Conservation (phyloP, 2,329 filamentous ascomycete genomes). For the Davidsoniella eucalypti region DNA sequence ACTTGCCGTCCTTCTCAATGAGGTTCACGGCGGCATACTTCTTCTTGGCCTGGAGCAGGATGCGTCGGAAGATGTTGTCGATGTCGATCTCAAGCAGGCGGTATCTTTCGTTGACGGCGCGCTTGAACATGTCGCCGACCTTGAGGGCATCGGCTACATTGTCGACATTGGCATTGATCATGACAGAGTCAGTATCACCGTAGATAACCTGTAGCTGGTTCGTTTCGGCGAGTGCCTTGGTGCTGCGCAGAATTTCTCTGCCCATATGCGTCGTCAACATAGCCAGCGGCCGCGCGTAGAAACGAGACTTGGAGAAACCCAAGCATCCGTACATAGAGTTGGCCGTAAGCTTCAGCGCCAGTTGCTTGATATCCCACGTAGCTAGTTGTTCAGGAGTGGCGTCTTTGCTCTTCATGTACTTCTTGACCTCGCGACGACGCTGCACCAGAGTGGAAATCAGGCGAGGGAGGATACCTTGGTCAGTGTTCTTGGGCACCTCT, state of each 20-base stretch:
- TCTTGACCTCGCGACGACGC: conserved; percentile 82
- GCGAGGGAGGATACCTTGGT: conserved; percentile 70
- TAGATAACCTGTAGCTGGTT: conserved; percentile 92
- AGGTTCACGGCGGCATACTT: conserved; percentile 97
- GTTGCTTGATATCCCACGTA: conserved; percentile 95
- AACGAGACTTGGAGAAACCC: conserved; percentile 90
- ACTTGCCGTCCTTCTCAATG: conserved; percentile 76
- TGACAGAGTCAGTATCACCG: conserved; percentile 96
- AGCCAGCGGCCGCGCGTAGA: conserved; percentile 87
- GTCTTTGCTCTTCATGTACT: conserved; percentile 84
- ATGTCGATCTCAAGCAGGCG: conserved; percentile 92
- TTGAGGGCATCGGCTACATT: conserved; percentile 80
- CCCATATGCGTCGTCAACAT: conserved; percentile 96
- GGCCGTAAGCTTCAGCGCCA: conserved; percentile 89
- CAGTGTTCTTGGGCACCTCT: conserved; percentile 62
- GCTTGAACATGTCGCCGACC: conserved; percentile 89
- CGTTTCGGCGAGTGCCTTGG: conserved; percentile 86
- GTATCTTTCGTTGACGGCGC: conserved; percentile 85
- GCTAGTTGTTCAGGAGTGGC: conserved; percentile 75
- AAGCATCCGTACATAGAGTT: conserved; percentile 99
- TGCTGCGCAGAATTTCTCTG: conserved; percentile 89
- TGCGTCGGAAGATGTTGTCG: conserved; percentile 87
- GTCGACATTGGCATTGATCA: conserved; percentile 98
- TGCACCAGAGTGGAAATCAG: conserved; percentile 86
- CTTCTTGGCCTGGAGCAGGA: conserved; percentile 93